Evolutionary conservation across 768 basidiomycete species (phyloP), one percentile per base, ranked within the genome.

Genomic region (Mycena amicta): DNA sequence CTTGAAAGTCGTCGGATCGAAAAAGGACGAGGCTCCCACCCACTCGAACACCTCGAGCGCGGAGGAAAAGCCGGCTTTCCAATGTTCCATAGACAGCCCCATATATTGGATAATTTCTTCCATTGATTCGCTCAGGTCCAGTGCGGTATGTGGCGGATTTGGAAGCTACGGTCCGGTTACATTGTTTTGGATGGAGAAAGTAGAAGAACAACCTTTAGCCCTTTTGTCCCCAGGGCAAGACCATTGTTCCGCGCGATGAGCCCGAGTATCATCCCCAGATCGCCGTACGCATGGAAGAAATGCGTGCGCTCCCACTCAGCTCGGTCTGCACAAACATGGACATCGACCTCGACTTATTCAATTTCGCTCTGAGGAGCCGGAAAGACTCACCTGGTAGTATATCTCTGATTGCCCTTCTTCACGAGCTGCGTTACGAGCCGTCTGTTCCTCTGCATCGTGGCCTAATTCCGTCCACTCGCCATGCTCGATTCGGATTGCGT

Each of bases 251-350:
- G 77, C 8, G 77, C 80, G 18, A 90, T 69, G 15, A 86, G 68
- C 11, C 84, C 81, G 49, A 90, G 69, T 16, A 90, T 87, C 82
- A 89, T 88, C 0, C 85, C 86, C 18, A 90, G 75, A 63, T 90
- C 89, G 8, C 89, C 89, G 63, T 89, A 90, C 1, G 83, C 80
- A 56, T 84, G 78, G 64, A 82, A 82, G 70, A 88, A 82, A 23
- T 77, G 66, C 16, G 82, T 69, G 22, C 83, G 75, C 23, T 84
- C 75, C 70, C 73, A 83, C 64, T 83, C 83, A 20, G 72, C 76
- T 64, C 71, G 70, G 67, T 83, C 77, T 2, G 64, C 67, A 64
- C 86, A 88, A 3, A 87, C 80, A 59, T 83, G 78, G 16, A 90
- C 78, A 62, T 91, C 90, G 8, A 90, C 81, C 76, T 92, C 50